phyloP scores from a whole-genome alignment of 106 monocot genomes.

The Dendrobium nobile region DNA sequence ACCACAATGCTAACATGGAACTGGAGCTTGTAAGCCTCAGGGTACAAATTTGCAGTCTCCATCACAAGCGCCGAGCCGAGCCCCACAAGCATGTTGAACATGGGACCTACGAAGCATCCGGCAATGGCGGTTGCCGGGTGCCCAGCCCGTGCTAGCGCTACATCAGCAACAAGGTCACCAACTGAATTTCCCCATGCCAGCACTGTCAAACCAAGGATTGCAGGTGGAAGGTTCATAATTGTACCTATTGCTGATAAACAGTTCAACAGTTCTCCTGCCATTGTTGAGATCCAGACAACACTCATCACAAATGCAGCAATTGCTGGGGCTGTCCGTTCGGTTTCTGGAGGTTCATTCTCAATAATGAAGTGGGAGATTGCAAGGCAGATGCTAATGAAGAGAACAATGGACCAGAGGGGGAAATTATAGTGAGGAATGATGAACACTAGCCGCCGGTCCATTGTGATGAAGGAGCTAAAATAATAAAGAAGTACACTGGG shows the following conservation, averaged over 20 bases:
- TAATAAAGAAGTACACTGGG: conserved; percentile 61
- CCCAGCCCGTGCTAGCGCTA: conserved; percentile 76
- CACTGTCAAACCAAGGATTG: conserved; percentile 83
- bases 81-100: conserved; percentile 96
- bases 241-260: conserved; percentile 55
- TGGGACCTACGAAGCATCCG: conserved; percentile 96
- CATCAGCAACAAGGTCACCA: conserved; percentile 89
- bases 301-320: conserved; percentile 79
- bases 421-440: conserved; percentile 42
- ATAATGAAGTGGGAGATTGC: conserved; percentile 50
- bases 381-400: conserved; percentile 47
- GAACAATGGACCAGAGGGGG: conserved; percentile 65
- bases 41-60: conserved; percentile 56
- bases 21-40: conserved; percentile 54
- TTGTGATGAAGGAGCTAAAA: conserved; percentile 49
- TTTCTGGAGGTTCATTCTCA: conserved; percentile 56
- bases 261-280: conserved; percentile 84
- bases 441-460: conserved; percentile 54
- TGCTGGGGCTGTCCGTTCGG: conserved; percentile 21
- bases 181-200: conserved; percentile 97
- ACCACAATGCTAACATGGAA: conserved; percentile 75
- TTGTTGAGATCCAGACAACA: conserved; percentile 93
- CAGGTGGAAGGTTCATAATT: conserved; percentile 61
- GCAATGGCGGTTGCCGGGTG: conserved; percentile 85
- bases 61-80: conserved; percentile 69